Evolutionary conservation across 768 basidiomycete genomes (phyloP), one percentile per base, ranked within the genome.

Genomic region (Tulasnella sp.): DNA sequence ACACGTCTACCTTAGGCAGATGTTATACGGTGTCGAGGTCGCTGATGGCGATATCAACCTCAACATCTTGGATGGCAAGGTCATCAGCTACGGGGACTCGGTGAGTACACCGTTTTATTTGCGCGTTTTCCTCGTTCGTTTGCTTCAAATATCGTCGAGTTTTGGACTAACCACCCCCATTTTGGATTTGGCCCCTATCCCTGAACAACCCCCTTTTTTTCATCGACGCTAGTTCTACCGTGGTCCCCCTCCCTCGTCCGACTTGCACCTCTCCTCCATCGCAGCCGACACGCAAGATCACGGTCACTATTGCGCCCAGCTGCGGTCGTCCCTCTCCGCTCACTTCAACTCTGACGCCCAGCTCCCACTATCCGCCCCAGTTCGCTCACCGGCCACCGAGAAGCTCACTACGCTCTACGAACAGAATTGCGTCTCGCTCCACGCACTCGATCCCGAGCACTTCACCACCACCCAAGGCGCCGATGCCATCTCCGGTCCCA

Each of bases 1-100:
- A 27, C 92, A 97, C 71, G 76, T 92, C 65, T 94, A 93, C 68
- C 82, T 85, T 62, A 80, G 84, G 64, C 93, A 99, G 73, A 63
- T 87, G 60, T 24, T 56, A n/a, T 42, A 59, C 49, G 73, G 92
- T 66, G 73, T 94, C 46, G 89, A 94, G 67, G 90, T 99, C 15
- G 78, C 79, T 10, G 90, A 96, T 66, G 89, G 87, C 27, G 86
- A 96, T 71, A 80, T 96, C 74, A 97, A 97, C 70, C 72, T 99
- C 68, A 96, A 97, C 74, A 75, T 97, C 70, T 84, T 84, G 71
- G 79, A 87, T 56, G 92, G 90, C 45, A 72, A 78, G 65, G 79
- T 98, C 19, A 67, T 97, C 49, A 92, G 90, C 0, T 90, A 84
- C 65, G 92, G 92, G 46, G 86, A 85, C 68, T 92, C 90, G 63